A percentile compares a stretch with the other conserved stretches of the same genome.
phyloP scores from a whole-genome alignment of 306 rosid genomes.

The Geum urbanum region DNA sequence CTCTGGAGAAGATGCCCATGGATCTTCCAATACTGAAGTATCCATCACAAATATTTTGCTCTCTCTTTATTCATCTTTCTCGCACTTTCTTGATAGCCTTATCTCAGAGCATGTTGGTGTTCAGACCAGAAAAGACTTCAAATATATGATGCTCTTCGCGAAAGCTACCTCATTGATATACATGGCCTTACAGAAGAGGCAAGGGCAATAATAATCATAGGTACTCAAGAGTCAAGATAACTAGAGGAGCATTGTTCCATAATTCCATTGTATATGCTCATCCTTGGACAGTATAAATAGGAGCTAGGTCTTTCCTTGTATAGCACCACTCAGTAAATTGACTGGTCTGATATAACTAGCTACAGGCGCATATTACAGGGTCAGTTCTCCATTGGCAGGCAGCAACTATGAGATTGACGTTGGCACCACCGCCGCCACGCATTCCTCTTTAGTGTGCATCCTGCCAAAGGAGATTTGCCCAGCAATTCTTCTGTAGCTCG shows the following conservation, averaged over 20 bases:
- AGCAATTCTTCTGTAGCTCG: conserved; percentile 30
- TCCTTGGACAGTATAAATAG: not conserved
- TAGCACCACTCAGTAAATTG: conserved; percentile 1
- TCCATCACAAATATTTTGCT: not conserved
- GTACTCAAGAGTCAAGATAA: not conserved
- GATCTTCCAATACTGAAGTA: conserved; percentile 27
- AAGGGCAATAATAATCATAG: conserved; percentile 2
- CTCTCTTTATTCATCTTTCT: not conserved
- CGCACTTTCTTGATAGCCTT: too few relatives aligned
- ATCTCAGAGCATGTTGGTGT: not conserved
- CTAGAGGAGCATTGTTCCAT: conserved; percentile 4
- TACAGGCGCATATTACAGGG: conserved; percentile 11
- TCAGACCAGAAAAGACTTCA: conserved; percentile 1
- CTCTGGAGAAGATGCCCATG: conserved; percentile 24
- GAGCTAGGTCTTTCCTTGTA: not conserved
- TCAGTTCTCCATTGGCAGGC: conserved; percentile 8
- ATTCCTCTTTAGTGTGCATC: not conserved
- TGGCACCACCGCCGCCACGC: conserved; percentile 9
- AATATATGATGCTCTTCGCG: conserved; percentile 17
- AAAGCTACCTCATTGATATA: conserved; percentile 3
- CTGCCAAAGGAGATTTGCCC: conserved; percentile 42
- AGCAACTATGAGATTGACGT: conserved; percentile 7
- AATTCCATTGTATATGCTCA: conserved; percentile 2
- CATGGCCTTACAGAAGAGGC: conserved; percentile 21
- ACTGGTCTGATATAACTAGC: not conserved